These are phyloP conservation scores for Zopfia rhizophila DNA, from an alignment of 2,329 filamentous ascomycete genomes.

Conservation along the genomic window DNA sequence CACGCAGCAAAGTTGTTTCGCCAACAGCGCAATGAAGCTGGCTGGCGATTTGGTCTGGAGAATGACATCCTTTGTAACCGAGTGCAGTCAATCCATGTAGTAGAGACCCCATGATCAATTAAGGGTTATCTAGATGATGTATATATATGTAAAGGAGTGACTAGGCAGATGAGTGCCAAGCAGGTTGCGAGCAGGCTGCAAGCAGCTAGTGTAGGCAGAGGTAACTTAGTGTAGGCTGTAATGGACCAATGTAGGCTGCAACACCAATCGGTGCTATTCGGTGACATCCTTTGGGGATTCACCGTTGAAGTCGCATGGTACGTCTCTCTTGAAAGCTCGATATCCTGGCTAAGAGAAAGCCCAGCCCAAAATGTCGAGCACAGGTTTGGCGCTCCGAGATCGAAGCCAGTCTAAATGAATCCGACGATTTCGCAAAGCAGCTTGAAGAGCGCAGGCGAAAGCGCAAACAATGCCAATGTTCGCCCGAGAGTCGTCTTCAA, in stretches of 20 bases:
- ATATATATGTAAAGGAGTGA: too few species aligned
- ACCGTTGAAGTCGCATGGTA: constrained; percentile 31
- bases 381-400: constrained; percentile 25
- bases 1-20: too few species aligned
- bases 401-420: constrained; percentile 16
- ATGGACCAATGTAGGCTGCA: too few species aligned
- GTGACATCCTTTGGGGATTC: too few species aligned
- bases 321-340: neutral
- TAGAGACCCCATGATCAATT: too few species aligned
- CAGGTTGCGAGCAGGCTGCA: too few species aligned
- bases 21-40: constrained; percentile 21
- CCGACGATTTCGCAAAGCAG: constrained; percentile 10
- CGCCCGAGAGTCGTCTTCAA: constrained; percentile 13
- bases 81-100: too few species aligned
- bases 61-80: constrained; percentile 21
- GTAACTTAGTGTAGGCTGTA: too few species aligned
- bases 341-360: constrained; percentile 8
- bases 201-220: too few species aligned
- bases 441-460: constrained; percentile 22
- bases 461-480: constrained; percentile 21
- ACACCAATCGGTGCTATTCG: too few species aligned
- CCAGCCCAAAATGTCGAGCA: constrained; percentile 23
- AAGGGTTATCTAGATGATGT: too few species aligned
- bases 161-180: too few species aligned
- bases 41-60: constrained; percentile 24